A percentile compares a stretch with the other conserved stretches of the same genome.
Evolutionary conservation across 2,329 filamentous ascomycete genomes (phyloP).

Genomic region (Trichoderma oligosporum): DNA sequence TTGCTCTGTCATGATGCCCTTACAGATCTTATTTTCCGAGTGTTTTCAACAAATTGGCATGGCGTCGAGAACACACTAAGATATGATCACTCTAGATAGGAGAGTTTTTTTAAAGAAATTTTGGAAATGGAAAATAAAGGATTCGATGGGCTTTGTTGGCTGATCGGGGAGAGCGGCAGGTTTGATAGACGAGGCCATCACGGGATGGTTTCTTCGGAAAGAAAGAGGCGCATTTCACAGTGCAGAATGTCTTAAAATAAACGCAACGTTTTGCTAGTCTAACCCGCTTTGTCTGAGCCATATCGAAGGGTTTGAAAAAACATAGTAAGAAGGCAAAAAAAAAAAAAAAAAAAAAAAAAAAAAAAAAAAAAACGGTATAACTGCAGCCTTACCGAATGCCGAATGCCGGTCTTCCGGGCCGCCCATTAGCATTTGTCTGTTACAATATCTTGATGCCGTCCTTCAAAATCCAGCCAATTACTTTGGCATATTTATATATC

Average conservation of each 20-base stretch:
- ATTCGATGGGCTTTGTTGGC: background rate
- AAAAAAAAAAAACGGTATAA: background rate
- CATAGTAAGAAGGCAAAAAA: no score
- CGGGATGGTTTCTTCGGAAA: background rate
- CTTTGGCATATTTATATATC: background rate
- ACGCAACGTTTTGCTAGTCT: background rate
- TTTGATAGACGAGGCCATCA: constrained; percentile 13
- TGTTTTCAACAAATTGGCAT: background rate
- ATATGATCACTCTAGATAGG: background rate
- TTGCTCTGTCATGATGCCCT: constrained; percentile 26
- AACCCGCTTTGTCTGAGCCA: constrained; percentile 5
- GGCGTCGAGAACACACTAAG: constrained; percentile 9
- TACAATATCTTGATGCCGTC: background rate
- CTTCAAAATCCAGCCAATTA: background rate
- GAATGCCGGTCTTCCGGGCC: constrained; percentile 8
- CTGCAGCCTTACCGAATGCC: constrained; percentile 13
- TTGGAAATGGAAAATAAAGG: background rate
- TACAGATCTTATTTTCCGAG: background rate
- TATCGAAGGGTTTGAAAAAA: background rate
- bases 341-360: background rate
- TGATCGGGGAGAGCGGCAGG: constrained; percentile 13
- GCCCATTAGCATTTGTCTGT: no score
- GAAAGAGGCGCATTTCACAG: constrained; percentile 8
- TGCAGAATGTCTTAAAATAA: background rate
- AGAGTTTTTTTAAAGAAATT: no score